Evolutionary conservation across 768 basidiomycete genomes (phyloP), one percentile per base, ranked within the genome.

Genomic region (button mushroom (Agaricus bisporus)): DNA sequence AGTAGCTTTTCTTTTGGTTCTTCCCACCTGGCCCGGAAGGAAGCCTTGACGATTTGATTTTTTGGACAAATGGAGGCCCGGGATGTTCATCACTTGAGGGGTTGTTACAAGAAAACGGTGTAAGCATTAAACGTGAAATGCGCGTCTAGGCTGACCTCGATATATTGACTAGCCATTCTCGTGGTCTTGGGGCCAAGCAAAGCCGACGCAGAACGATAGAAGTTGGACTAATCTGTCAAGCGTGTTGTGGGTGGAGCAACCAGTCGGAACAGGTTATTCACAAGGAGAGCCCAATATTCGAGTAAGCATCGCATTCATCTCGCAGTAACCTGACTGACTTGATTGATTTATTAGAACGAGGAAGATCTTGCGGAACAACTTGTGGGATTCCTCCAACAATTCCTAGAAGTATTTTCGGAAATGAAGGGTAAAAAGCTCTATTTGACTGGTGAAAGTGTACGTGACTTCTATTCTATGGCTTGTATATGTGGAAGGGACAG

Each of bases 41-140:
- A 17, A 85, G 81, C 58, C 62, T 78, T 4, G 85, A 90, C 60
- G 86, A 89, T 61, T 61, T 90, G 41, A 83, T 89, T 29, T 86
- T 88, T 66, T 89, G 87, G 86, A 86, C 82, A 4, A 88, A 88
- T 58, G 87, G 87, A n/a, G 86, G 88, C 1, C 88, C 87, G 0
- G 86, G 88, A 26, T 88, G 87, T 60, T 87, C 85, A 10, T 85
- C 86, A 1, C 69, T 89, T 0, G 81, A 86, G 62, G 88, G 86
- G 15, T 65, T 84, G 35, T 62, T 89, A 3, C 83, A 88, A 63
- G 88, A 89, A 62, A 88, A 88, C 57, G 87, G 87, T 12, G 86
- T 86, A 59, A 46, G 80, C 66, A 41, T 42, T 38, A 14, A 37
- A 38, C 51, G 56, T 29, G 25, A 46, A 10, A 15, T 29, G 8